These are phyloP conservation scores for Scalesia atractyloides DNA, from an alignment of 129 eudicot genomes.

Conservation along the genomic window DNA sequence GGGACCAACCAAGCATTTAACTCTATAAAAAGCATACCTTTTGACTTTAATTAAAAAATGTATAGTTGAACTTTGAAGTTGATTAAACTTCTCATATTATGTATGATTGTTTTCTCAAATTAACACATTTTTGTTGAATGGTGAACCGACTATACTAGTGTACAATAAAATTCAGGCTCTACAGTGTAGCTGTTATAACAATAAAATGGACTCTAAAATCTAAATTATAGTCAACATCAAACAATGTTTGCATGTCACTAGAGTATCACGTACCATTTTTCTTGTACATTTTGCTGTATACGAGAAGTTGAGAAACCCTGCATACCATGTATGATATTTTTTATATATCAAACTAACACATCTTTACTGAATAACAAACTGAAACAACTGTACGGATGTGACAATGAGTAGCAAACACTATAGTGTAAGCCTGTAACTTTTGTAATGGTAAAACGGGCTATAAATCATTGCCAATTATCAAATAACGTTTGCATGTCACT, in stretches of 20 bases:
- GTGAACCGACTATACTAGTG: background rate
- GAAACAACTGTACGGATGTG: background rate
- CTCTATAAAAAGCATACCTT: no score
- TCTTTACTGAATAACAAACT: background rate
- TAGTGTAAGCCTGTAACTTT: background rate
- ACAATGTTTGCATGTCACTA: background rate
- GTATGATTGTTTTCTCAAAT: conserved; percentile 1
- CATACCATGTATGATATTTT: background rate
- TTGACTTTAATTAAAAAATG: background rate
- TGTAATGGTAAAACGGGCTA: conserved; percentile 4
- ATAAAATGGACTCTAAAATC: background rate
- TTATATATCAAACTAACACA: background rate
- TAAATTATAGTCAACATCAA: background rate
- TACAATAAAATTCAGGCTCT: background rate
- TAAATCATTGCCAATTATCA: background rate
- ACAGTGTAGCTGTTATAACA: background rate
- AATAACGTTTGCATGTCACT: background rate
- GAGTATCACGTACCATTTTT: background rate
- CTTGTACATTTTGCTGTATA: background rate
- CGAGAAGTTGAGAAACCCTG: conserved; percentile 7
- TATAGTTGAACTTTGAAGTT: no score
- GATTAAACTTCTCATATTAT: conserved; percentile 1
- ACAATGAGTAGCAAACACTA: background rate
- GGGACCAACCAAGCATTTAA: no score
- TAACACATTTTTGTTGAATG: background rate